phyloP scores from a whole-genome alignment of 2,329 filamentous ascomycete species.

The Penicillium janthinellum region DNA sequence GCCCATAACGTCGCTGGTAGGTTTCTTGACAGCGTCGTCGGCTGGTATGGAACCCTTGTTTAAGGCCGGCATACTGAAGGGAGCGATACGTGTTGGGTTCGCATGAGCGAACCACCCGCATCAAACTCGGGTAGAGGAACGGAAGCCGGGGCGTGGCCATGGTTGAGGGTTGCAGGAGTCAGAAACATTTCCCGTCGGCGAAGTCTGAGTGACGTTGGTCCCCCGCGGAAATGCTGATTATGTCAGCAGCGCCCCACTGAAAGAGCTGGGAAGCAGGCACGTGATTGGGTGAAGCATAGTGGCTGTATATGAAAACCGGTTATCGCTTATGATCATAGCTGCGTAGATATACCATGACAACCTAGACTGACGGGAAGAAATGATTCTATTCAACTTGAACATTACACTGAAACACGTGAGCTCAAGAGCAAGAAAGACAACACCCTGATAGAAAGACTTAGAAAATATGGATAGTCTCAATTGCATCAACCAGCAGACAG shows the following conservation, averaged over 20 bases:
- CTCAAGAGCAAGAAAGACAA: too few species aligned
- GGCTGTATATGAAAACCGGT: too few species aligned
- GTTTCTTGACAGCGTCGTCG: constrained; percentile 39
- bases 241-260: background rate
- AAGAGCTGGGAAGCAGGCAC: too few species aligned
- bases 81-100: constrained; percentile 48
- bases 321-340: too few species aligned
- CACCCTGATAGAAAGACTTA: too few species aligned
- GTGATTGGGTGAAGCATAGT: too few species aligned
- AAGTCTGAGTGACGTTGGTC: constrained; percentile 24
- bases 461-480: background rate
- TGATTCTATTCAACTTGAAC: too few species aligned
- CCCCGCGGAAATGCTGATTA: constrained; percentile 20
- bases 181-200: constrained; percentile 26
- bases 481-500: background rate
- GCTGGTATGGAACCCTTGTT: constrained; percentile 41
- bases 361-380: too few species aligned
- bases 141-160: constrained; percentile 67
- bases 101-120: constrained; percentile 58
- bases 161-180: constrained; percentile 21
- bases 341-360: too few species aligned
- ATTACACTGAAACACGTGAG: too few species aligned
- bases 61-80: constrained; percentile 41
- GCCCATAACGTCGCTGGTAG: constrained; percentile 50
- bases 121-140: constrained; percentile 69